phyloP scores from a whole-genome alignment of 2,329 filamentous ascomycete species.

The Pseudocercospora musae region DNA sequence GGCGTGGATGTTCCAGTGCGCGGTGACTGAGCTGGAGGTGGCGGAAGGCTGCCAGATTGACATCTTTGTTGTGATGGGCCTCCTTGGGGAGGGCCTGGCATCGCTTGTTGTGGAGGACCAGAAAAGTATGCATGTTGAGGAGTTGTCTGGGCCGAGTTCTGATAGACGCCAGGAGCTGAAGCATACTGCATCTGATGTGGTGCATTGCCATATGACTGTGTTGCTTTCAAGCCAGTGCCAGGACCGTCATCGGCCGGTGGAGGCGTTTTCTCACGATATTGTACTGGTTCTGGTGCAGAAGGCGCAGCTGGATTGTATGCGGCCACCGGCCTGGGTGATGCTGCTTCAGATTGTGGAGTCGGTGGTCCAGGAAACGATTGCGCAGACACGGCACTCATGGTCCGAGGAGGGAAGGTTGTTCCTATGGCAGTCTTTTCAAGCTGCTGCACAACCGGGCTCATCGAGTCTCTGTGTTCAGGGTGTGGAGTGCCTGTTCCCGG shows the following conservation, averaged over 20 bases:
- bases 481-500: constrained; percentile 48
- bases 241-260: constrained; percentile 64
- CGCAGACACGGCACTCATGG: constrained; percentile 38
- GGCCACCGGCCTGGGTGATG: constrained; percentile 33
- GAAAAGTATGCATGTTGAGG: constrained; percentile 40
- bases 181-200: constrained; percentile 29
- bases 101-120: constrained; percentile 36
- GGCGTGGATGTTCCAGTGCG: constrained; percentile 18
- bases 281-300: constrained; percentile 67
- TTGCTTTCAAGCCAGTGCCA: constrained; percentile 44
- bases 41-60: constrained; percentile 25
- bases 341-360: constrained; percentile 26
- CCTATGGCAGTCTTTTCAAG: constrained; percentile 69
- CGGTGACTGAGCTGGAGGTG: constrained; percentile 22
- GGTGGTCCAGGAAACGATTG: constrained; percentile 34
- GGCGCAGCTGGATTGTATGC: constrained; percentile 75
- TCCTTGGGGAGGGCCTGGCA: constrained; percentile 21
- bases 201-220: constrained; percentile 37
- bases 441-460: constrained; percentile 70
- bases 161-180: constrained; percentile 21
- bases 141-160: constrained; percentile 27
- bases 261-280: constrained; percentile 75
- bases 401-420: constrained; percentile 49
- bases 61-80: constrained; percentile 17
- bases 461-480: constrained; percentile 46